These are phyloP conservation scores for Vigna angularis DNA, from an alignment of 306 rosid genomes.

Conservation along the genomic window DNA sequence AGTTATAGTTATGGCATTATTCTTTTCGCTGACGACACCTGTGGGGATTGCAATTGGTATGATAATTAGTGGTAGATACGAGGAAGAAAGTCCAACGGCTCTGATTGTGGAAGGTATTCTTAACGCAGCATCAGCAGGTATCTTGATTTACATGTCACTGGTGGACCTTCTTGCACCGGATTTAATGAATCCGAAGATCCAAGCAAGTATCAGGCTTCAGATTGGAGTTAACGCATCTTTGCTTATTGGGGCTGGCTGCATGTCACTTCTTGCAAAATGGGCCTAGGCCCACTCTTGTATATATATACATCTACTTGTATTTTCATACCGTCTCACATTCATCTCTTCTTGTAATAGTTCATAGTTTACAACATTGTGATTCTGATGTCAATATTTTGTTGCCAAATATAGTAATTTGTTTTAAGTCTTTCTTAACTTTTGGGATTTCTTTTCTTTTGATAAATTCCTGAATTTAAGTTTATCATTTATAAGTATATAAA, in stretches of 20 bases:
- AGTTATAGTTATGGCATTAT: slow-evolving; percentile 43
- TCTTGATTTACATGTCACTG: slow-evolving; percentile 64
- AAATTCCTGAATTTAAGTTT: too few relatives aligned
- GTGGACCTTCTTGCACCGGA: slow-evolving; percentile 61
- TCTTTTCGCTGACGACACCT: slow-evolving; percentile 59
- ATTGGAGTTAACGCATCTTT: slow-evolving; percentile 35
- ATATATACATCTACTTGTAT: too few relatives aligned
- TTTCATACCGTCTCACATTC: too few relatives aligned
- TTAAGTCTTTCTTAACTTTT: too few relatives aligned
- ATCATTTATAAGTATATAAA: too few relatives aligned
- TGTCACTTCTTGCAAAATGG: slow-evolving; percentile 58
- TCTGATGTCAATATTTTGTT: too few relatives aligned
- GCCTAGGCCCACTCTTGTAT: slow-evolving; percentile 29
- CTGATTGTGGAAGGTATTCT: slow-evolving; percentile 50
- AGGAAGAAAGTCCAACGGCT: slow-evolving; percentile 45
- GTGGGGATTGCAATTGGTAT: slow-evolving; percentile 62
- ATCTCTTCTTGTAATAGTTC: too few relatives aligned
- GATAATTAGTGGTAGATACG: slow-evolving; percentile 12
- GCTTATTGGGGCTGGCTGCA: slow-evolving; percentile 56
- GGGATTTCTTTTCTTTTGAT: too few relatives aligned
- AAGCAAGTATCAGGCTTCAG: slow-evolving; percentile 40
- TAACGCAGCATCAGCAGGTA: too few relatives aligned
- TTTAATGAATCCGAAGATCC: slow-evolving; percentile 54
- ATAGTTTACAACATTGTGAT: too few relatives aligned
- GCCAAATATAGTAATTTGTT: too few relatives aligned